Evolutionary conservation across 345 rosid species (phyloP), one percentile per base, ranked within the genome.

Genomic region (Cardiospermum halicacabum): DNA sequence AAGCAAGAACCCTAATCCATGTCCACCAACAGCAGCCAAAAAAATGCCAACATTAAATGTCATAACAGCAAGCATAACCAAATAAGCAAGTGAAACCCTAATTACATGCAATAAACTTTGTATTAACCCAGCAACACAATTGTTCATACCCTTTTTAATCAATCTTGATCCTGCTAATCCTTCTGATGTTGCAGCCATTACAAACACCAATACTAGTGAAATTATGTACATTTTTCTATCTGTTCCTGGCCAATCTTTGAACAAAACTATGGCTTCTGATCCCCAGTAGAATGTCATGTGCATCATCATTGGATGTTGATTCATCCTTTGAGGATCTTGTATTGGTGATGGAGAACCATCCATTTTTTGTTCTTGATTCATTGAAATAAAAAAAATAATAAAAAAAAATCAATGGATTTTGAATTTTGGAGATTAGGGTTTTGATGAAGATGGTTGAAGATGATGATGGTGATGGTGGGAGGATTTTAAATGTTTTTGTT

Each of bases 261-360:
- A 79, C 21, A 84, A 80, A n/a, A 81, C 56, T 54, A 69, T 72
- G 0, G 75, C 60, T 3, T 71, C 58, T 7, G 32, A 72, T 7
- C 83, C 81, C 77, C 84, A 81, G 60, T 56, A 78, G 72, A 81
- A 84, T 24, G 80, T 60, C 85, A 74, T 72, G 71, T 78, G 85
- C 73, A 65, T 74, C 75, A 53, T 62, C 67, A 30, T 63, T 73
- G 26, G 68, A 53, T 47, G 40, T 32, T 13, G 58, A n/a, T 6
- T 40, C 30, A 42, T 31, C 70, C 5, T 45, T 9, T 16, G 13
- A 1, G 34, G 22, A 19, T 24, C 39, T 19, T 55, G 55, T 26
- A 13, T 45, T 26, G 36, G 11, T 30, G 56, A 21, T 2, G 56
- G 40, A 5, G 51, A 62, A 70, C 56, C 69, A 69, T 0, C 36